Percentiles rank a stretch among this genome's conserved stretches.
Evolutionary conservation across 2,329 filamentous ascomycete species (phyloP).

Genomic region (Botrytis deweyae): DNA sequence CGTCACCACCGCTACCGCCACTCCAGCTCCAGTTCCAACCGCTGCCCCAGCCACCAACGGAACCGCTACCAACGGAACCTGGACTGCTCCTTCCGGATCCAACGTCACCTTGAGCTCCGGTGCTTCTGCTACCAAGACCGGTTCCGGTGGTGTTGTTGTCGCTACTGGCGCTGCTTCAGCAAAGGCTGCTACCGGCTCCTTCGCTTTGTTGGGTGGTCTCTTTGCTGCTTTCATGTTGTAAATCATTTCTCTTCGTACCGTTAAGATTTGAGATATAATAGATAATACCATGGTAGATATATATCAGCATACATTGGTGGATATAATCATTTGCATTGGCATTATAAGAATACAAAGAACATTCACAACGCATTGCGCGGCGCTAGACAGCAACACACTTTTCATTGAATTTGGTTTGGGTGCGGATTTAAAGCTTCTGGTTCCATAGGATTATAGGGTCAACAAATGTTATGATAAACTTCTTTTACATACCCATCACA

Average conservation of each 20-base stretch:
- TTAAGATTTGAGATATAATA: slow-evolving; percentile 8
- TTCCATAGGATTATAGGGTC: slow-evolving; percentile 9
- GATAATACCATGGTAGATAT: not conserved
- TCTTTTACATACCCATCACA: slow-evolving; percentile 7
- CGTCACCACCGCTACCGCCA: not conserved
- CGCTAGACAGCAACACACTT: not conserved
- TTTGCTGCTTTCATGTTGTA: slow-evolving; percentile 12
- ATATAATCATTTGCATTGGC: not conserved
- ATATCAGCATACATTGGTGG: not conserved
- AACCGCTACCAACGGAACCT: slow-evolving; percentile 10
- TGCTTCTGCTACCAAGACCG: slow-evolving; percentile 5
- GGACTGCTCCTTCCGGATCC: not conserved
- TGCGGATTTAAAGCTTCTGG: slow-evolving; percentile 15
- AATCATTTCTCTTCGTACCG: not conserved
- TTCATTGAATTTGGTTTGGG: not conserved
- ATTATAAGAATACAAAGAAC: not conserved
- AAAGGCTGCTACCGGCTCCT: slow-evolving; percentile 5
- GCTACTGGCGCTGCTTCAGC: not conserved
- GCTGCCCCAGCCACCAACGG: not conserved
- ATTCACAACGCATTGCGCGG: slow-evolving; percentile 7
- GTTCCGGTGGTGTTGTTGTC: not conserved
- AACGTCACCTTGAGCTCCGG: not conserved
- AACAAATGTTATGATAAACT: slow-evolving; percentile 18
- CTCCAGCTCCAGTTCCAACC: not conserved
- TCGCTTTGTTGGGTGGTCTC: slow-evolving; percentile 5